phyloP scores from a whole-genome alignment of 2,329 filamentous ascomycete genomes.

The Pyricularia grisea region DNA sequence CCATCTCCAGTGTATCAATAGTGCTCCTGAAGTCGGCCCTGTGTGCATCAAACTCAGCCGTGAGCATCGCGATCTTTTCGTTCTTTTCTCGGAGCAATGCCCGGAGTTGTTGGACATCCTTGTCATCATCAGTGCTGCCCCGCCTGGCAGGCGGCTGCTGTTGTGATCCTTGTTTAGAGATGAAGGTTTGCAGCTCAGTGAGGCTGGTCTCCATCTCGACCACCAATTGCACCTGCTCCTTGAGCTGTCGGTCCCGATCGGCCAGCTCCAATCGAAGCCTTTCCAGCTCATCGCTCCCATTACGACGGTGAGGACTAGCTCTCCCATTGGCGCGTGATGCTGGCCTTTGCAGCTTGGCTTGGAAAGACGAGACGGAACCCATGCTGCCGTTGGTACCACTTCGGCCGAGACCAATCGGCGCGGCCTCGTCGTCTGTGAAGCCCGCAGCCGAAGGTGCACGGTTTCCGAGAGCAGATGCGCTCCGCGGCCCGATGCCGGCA shows the following conservation, averaged over 20 bases:
- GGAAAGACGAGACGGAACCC: constrained; percentile 45
- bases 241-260: constrained; percentile 79
- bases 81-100: constrained; percentile 89
- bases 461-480: constrained; percentile 48
- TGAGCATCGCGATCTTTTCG: constrained; percentile 89
- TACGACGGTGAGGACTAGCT: constrained; percentile 36
- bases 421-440: constrained; percentile 48
- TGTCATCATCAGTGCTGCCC: constrained; percentile 47
- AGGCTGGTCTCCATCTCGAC: constrained; percentile 85
- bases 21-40: constrained; percentile 94
- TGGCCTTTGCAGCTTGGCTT: constrained; percentile 38
- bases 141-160: constrained; percentile 21
- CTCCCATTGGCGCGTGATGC: constrained; percentile 33
- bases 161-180: constrained; percentile 29
- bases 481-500: constrained; percentile 45
- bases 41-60: constrained; percentile 88
- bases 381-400: constrained; percentile 43
- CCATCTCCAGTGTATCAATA: constrained; percentile 91
- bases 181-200: constrained; percentile 64
- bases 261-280: constrained; percentile 65
- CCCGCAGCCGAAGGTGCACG: constrained; percentile 11
- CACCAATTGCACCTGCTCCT: constrained; percentile 73
- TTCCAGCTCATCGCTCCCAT: constrained; percentile 50
- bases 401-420: constrained; percentile 40
- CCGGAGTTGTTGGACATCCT: constrained; percentile 68